Evolutionary conservation across 192 early-diverging fungal genomes (phyloP).

Genomic region (Backusella sp.): DNA sequence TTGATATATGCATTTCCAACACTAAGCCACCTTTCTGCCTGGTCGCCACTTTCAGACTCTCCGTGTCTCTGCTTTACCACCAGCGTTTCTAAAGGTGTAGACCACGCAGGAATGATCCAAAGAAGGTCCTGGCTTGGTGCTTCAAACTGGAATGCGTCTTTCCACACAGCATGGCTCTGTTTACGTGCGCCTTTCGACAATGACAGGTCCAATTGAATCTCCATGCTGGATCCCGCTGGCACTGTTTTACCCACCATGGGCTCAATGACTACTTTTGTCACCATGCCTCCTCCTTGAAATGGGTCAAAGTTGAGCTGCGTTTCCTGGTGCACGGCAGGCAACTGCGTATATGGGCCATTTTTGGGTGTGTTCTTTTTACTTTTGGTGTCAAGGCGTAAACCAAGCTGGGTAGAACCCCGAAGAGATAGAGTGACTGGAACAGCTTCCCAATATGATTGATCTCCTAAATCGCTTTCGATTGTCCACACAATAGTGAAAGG

Average conservation of each 20-base stretch:
- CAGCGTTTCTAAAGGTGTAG: constrained; percentile 1
- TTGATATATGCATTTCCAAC: background rate
- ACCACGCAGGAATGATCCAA: constrained; percentile 22
- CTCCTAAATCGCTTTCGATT: constrained; percentile 36
- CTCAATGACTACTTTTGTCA: constrained; percentile 13
- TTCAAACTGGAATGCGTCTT: constrained; percentile 1
- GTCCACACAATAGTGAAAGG: constrained; percentile 29
- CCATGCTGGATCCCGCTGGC: background rate
- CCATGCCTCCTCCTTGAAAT: constrained; percentile 19
- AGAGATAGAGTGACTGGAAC: constrained; percentile 7
- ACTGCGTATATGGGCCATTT: background rate
- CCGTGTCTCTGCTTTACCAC: background rate
- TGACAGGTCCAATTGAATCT: background rate
- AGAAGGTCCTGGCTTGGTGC: background rate
- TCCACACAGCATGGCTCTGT: background rate
- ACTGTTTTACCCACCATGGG: background rate
- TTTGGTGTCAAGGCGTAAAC: background rate
- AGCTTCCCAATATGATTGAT: constrained; percentile 20
- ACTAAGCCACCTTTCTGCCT: constrained; percentile 20
- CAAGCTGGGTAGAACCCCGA: background rate
- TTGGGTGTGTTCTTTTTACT: background rate
- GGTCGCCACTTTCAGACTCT: constrained; percentile 15
- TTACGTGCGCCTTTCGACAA: background rate
- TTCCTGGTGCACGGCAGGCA: background rate
- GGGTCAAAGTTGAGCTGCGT: constrained; percentile 10